These are phyloP conservation scores for Phaeosphaeria sp. DNA, from an alignment of 2,329 filamentous ascomycete genomes.

Conservation along the genomic window DNA sequence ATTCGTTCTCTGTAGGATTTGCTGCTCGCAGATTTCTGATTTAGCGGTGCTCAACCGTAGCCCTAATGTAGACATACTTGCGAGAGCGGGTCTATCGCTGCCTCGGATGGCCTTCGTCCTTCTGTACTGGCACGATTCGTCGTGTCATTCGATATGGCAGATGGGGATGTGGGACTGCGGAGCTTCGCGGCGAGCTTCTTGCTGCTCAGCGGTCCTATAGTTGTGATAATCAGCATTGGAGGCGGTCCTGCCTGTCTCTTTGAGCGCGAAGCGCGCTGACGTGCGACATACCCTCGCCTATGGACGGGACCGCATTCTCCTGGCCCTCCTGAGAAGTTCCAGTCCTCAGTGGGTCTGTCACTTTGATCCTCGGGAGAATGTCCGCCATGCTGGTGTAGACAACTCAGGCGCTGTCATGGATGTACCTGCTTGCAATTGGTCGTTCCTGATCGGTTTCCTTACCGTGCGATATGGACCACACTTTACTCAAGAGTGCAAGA, in stretches of 20 bases:
- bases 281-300: constrained; percentile 33
- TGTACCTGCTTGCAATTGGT: constrained; percentile 9
- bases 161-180: constrained; percentile 29
- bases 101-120: constrained; percentile 35
- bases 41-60: constrained; percentile 18
- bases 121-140: constrained; percentile 26
- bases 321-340: constrained; percentile 37
- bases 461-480: not conserved
- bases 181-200: constrained; percentile 37
- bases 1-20: constrained; percentile 70
- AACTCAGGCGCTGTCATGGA: constrained; percentile 20
- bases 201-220: constrained; percentile 29
- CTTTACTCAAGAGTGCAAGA: not conserved
- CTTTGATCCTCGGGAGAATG: constrained; percentile 51
- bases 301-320: constrained; percentile 27
- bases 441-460: constrained; percentile 1
- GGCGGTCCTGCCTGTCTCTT: not conserved
- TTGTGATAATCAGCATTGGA: constrained; percentile 23
- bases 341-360: constrained; percentile 50
- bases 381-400: constrained; percentile 48
- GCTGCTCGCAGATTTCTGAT: constrained; percentile 41
- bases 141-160: constrained; percentile 23
- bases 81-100: constrained; percentile 69
- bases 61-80: constrained; percentile 59
- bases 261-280: not conserved